Conservation (phyloP, 805 yeast genomes). For the Clavispora vitiphila region DNA sequence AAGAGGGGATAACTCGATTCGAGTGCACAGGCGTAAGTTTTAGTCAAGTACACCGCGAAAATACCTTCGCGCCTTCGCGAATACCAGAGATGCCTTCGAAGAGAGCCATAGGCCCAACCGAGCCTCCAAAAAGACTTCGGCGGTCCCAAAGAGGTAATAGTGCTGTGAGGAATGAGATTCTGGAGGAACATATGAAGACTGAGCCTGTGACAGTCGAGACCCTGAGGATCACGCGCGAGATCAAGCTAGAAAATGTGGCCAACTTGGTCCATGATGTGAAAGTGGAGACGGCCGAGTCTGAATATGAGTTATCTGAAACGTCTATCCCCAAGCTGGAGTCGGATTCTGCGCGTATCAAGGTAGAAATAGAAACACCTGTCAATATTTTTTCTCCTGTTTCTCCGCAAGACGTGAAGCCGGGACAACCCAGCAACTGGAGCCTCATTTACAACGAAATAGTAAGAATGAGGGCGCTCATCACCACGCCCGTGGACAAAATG, state of each 20-base stretch:
- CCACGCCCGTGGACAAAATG: constrained; percentile 85
- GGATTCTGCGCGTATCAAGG: neutral
- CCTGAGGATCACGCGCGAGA: neutral
- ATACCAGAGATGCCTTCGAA: neutral
- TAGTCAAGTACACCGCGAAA: neutral
- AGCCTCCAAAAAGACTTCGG: neutral
- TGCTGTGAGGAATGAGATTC: neutral
- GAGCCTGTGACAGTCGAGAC: neutral
- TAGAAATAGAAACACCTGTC: constrained; percentile 3
- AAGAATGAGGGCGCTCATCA: constrained; percentile 57
- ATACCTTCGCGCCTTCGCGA: too few species aligned
- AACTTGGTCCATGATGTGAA: neutral
- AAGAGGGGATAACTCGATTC: neutral
- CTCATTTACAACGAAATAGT: constrained; percentile 57
- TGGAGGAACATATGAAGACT: neutral
- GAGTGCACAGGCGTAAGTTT: neutral
- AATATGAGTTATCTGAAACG: too few species aligned
- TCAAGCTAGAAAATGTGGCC: neutral
- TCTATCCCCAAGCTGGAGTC: neutral
- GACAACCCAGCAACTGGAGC: constrained; percentile 38
- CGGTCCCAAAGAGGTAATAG: neutral
- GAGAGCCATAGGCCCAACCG: neutral
- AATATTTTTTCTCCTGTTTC: constrained; percentile 9
- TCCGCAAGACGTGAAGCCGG: constrained; percentile 3
- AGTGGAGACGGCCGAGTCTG: too few species aligned